Evolutionary conservation across 345 rosid genomes (phyloP).

Genomic region (Boechera divaricarpa): DNA sequence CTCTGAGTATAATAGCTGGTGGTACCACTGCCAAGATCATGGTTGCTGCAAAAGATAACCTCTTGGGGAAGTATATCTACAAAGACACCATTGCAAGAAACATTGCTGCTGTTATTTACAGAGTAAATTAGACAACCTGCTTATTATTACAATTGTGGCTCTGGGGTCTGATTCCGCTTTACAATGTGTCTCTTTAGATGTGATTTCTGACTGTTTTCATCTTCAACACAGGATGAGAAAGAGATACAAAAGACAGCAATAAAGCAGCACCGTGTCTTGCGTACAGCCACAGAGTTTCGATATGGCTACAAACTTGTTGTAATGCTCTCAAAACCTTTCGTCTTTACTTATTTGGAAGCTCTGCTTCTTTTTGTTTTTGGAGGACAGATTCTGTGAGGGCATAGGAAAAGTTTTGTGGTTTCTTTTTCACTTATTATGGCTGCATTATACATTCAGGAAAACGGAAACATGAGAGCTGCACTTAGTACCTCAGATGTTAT

Average conservation of each 20-base stretch:
- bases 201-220: constrained; percentile 30
- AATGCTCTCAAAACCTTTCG: constrained; percentile 44
- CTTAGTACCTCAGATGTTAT: constrained; percentile 71
- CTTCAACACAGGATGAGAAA: constrained; percentile 81
- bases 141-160: not conserved
- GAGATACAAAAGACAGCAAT: constrained; percentile 88
- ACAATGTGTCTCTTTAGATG: not conserved
- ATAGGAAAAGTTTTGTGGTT: not conserved
- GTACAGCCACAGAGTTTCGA: constrained; percentile 77
- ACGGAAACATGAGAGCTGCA: constrained; percentile 80
- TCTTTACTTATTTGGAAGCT: not conserved
- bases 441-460: constrained; percentile 62
- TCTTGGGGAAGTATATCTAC: constrained; percentile 90
- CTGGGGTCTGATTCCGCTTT: constrained; percentile 11
- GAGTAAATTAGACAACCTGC: constrained; percentile 45
- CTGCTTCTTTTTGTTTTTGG: not conserved
- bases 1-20: constrained; percentile 77
- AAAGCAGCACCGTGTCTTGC: constrained; percentile 74
- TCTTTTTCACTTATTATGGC: not conserved
- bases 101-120: constrained; percentile 90
- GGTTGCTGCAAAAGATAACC: constrained; percentile 94
- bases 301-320: constrained; percentile 97
- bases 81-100: constrained; percentile 90
- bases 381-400: not conserved
- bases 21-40: constrained; percentile 97